Conservation (phyloP, 495 filamentous ascomycete genomes). For the Annulohypoxylon nitens region DNA sequence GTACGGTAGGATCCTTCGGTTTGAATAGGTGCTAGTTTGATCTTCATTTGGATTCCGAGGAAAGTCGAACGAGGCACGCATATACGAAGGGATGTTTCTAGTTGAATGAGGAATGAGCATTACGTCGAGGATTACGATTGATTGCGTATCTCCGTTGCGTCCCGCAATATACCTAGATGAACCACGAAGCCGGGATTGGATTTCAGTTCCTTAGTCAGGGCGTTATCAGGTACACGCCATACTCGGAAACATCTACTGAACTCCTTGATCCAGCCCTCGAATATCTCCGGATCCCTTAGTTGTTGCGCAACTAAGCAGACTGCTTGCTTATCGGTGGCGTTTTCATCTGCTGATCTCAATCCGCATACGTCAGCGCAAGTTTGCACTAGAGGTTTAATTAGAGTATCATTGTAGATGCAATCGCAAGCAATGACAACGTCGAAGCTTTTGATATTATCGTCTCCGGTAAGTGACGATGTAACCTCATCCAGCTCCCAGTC, state of each 20-base stretch:
- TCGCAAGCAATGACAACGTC: constrained; percentile 84
- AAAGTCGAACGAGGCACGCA: constrained; percentile 17
- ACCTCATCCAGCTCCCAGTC: constrained; percentile 78
- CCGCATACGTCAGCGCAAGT: constrained; percentile 84
- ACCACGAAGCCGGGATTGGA: constrained; percentile 74
- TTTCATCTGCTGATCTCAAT: constrained; percentile 57
- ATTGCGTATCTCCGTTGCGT: constrained; percentile 28
- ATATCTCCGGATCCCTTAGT: constrained; percentile 83
- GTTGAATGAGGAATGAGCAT: constrained; percentile 5
- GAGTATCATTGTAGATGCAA: constrained; percentile 89
- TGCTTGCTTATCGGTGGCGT: constrained; percentile 32
- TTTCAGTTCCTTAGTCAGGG: constrained; percentile 64
- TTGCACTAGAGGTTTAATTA: constrained; percentile 84
- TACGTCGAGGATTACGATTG: constrained; percentile 30
- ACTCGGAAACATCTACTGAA: constrained; percentile 75
- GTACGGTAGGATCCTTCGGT: neutral
- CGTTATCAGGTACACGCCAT: constrained; percentile 79
- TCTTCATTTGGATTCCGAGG: neutral
- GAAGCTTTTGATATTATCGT: constrained; percentile 53
- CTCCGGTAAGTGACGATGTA: constrained; percentile 55
- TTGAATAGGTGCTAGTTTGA: neutral
- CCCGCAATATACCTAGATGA: constrained; percentile 71
- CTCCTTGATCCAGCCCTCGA: constrained; percentile 81
- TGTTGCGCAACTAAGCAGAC: constrained; percentile 87
- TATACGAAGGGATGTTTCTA: neutral